Evolutionary conservation across 352 stramenopile genomes (phyloP).

Genomic region (Stramenopiles sp.): DNA sequence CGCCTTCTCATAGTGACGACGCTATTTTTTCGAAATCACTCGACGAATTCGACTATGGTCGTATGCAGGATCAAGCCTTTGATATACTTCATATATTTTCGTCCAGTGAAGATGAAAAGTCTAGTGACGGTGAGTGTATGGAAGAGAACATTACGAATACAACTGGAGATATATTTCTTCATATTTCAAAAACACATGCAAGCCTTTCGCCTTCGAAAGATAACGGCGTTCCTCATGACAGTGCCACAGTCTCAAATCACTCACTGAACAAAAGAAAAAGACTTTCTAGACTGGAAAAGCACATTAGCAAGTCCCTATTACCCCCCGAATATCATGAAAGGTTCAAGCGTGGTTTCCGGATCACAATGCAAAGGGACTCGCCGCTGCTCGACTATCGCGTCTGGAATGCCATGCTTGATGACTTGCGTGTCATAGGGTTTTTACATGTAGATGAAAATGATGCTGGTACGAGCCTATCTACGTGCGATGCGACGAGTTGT

Average conservation of each 20-base stretch:
- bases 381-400: background rate
- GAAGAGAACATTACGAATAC: background rate
- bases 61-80: no score
- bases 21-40: no score
- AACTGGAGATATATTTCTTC: no score
- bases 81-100: constrained; percentile 10
- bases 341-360: background rate
- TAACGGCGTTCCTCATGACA: background rate
- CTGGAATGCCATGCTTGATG: background rate
- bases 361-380: background rate
- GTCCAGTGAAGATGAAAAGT: background rate
- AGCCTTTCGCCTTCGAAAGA: background rate
- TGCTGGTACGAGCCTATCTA: no score
- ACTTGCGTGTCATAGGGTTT: background rate
- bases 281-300: background rate
- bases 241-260: background rate
- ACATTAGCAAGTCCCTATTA: background rate
- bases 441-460: background rate
- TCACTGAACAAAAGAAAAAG: no score
- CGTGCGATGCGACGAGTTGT: no score
- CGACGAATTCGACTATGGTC: no score
- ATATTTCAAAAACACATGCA: background rate
- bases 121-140: no score
- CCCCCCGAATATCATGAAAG: background rate
- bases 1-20: no score